Base-by-base conservation (phyloP, 331 rosid genomes). In the Dryas integrifolia region DNA sequence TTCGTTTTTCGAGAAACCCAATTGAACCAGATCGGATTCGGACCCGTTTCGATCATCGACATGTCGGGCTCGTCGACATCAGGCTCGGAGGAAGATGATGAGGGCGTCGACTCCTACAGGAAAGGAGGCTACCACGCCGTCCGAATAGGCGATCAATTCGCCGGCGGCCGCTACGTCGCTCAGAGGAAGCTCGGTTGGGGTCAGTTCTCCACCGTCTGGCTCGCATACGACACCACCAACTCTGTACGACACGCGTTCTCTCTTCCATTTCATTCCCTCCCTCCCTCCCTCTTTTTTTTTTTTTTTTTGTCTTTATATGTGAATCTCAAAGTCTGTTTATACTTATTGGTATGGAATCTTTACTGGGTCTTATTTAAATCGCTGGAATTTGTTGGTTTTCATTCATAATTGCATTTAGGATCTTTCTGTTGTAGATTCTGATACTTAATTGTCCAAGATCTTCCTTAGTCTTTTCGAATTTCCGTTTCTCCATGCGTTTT, bases 161-260 rank as follows among this genome's bases (percentile, higher is more conserved):
- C 87, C 75, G 86, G 84, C 14, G 99, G 99, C 12, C 89, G 97
- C n/a, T 95, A 92, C 69, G 82, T 95, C 46, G 96, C 96, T 7
- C 99, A 95, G 86, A 81, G 96, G 66, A 95, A 95, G 77, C 89
- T 95, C 5, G 99, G 97, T 43, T 95, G 99, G 99, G 99, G 99
- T 66, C 88, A 95, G 68, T 95, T 91, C 81, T 95, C 99, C 66
- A 95, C 97, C 82, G 99, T 95, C 21, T 95, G 99, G 99, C 99
- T 95, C 60, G 96, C 97, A 60, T 95, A 85, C 60, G 99, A 95
- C 45, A 88, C 92, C 68, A 82, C 74, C 69, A 66, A 85, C 80
- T 77, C 93, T 71, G 99, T 95, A 88, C 49, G 88, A 75, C 26
- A 45, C 67, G 9, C 66, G 67, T 53, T 35, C 43, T 14, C 41